Evolutionary conservation across 2,329 filamentous ascomycete species (phyloP), one percentile per base, ranked within the genome.

Genomic region (Chaetomiaceae sp.): DNA sequence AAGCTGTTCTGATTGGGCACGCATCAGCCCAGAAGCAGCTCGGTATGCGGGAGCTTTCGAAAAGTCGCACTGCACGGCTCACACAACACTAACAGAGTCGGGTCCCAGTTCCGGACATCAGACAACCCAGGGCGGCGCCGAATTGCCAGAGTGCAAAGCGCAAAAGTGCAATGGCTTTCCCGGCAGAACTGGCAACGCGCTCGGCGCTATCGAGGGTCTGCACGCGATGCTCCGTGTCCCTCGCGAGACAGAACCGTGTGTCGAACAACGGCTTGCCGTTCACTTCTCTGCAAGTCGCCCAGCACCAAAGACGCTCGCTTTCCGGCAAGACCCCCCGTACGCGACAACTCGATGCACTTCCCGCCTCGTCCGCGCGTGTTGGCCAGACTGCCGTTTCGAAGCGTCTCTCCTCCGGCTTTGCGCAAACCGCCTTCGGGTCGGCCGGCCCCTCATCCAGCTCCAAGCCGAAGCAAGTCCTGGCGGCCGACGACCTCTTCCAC

Each of bases 401-500:
- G 35, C 56, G 57, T 3, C 43, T 55, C 14, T 54, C 54, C 9
- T 58, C 58, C 8, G 52, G 48, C 7, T 34, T 58, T 46, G 50
- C 56, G n/a, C 56, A 55, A 35, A 27, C 51, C 20, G 37, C 30
- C 37, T 47, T 53, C 34, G 47, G 38, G 31, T 42, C 61, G 60
- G 55, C 47, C 45, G 33, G 49, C 47, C 49, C 61, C 52, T 60
- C 63, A 5, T 41, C 37, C 30, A 27, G 41, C 17, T 2, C 35
- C 16, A 38, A 34, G 25, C 20, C 50, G 39, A 62, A 61, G 40
- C 66, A 58, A 10, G 61, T 72, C 27, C 76, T 95, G 21, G 75
- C 75, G 56, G 77, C 83, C 44, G 83, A 95, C 70, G 86, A 96
- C 66, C 84, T 99, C 50, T 99, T 97, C 75, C 92, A 99, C 70